Base-by-base conservation (phyloP, 2,329 filamentous ascomycete genomes). In the Phyllosticta paracitricarpa region DNA sequence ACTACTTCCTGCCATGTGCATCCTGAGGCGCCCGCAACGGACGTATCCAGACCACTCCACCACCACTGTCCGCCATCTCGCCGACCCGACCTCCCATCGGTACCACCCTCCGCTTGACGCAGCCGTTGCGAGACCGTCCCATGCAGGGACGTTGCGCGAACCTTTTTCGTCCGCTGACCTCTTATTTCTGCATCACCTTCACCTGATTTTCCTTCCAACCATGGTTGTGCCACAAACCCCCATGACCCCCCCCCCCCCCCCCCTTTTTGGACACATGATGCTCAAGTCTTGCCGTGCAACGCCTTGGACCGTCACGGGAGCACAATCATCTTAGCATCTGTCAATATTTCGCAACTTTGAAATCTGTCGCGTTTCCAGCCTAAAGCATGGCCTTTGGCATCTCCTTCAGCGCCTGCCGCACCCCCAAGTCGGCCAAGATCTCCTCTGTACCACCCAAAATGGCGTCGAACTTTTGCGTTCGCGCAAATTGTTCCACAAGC, bases 331-430 rank as follows among this genome's bases (percentile, higher is more conserved):
- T 48, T 48, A 48, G 40, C 14, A 48, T 48, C 40, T 48, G 40
- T 48, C 40, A 48, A n/a, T n/a, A 48, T 48, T 48, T n/a, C 14
- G 14, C 17, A 48, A 17, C 40, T n/a, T 48, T 48, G 40, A 48
- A 48, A 48, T 48, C 14, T n/a, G 40, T n/a, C 6, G 40, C 40
- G n/a, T n/a, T 14, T 7, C 40, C 40, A 17, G 17, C 40, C 64
- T 85, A 94, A 72, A 95, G 72, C 82, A 89, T 91, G 26, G 88
- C 84, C 77, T 93, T 93, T 30, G 91, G 91, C 79, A 96, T 92
- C 66, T 84, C 82, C 74, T 87, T 89, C 80, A 94, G 85, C 24
- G 90, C 91, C 76, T 95, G 90, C 65, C 89, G 81, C 1, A 95
- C 89, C 8, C 89, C 90, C 59, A 95, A 73, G 75, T 95, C 91